Conservation (phyloP, 169 alveolate species). For the Eimeria maxima region DNA sequence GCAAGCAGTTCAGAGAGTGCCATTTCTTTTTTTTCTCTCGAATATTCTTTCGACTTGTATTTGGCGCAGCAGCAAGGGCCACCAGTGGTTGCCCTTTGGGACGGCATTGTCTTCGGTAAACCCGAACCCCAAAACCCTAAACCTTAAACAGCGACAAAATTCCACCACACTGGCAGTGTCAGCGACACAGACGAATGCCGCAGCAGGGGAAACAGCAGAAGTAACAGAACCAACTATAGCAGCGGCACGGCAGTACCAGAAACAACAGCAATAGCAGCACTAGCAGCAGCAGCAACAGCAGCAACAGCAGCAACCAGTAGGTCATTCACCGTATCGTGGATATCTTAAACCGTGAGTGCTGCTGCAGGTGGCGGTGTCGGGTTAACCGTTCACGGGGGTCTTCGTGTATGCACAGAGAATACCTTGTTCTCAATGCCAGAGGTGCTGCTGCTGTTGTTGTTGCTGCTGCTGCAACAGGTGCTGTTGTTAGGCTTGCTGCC, state of each 20-base stretch:
- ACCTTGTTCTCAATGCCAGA: conserved; percentile 95
- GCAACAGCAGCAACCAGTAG: too few relatives aligned
- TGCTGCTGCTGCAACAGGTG: background rate
- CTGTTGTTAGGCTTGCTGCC: background rate
- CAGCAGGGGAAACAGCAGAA: too few relatives aligned
- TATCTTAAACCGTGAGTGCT: background rate
- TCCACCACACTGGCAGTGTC: background rate
- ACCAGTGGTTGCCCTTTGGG: conserved; percentile 32
- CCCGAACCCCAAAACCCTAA: background rate
- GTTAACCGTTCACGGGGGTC: conserved; percentile 91
- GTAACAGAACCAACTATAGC: too few relatives aligned
- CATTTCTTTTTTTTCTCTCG: conserved; percentile 87
- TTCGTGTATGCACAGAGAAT: conserved; percentile 92
- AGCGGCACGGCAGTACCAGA: too few relatives aligned
- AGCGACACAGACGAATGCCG: too few relatives aligned
- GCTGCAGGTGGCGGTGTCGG: conserved; percentile 94
- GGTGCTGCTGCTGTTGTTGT: conserved; percentile 69
- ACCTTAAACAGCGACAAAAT: background rate
- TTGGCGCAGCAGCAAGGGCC: conserved; percentile 86
- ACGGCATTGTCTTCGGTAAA: conserved; percentile 85
- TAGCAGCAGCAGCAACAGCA: too few relatives aligned
- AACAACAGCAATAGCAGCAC: too few relatives aligned
- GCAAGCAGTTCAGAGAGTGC: conserved; percentile 82
- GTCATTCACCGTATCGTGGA: background rate
- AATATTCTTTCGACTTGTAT: conserved; percentile 88